phyloP scores from a whole-genome alignment of 768 basidiomycete species.

The Podaxis mareebaensis region DNA sequence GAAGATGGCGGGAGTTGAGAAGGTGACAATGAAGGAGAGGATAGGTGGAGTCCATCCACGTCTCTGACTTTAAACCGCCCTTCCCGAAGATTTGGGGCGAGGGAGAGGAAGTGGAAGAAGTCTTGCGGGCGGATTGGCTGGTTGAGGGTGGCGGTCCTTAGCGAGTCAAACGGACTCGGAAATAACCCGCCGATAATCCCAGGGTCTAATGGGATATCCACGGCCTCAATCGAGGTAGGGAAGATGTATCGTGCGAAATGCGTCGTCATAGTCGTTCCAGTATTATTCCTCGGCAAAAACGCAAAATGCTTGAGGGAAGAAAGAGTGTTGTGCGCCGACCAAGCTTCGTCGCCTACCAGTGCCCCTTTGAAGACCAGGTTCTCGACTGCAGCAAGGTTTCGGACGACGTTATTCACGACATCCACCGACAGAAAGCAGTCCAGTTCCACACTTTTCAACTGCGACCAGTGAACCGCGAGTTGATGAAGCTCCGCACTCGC shows the following conservation, averaged over 20 bases:
- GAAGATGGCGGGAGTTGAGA: not conserved
- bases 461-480: not conserved
- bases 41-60: not conserved
- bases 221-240: not conserved
- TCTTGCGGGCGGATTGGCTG: not conserved
- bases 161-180: not conserved
- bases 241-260: slow-evolving; percentile 4
- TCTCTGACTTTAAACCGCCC: slow-evolving; percentile 1
- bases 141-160: not conserved
- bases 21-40: not conserved
- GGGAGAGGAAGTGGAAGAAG: slow-evolving; percentile 4
- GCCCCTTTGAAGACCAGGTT: not conserved
- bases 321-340: slow-evolving; percentile 1
- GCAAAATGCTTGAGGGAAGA: not conserved
- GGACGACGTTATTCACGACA: not conserved
- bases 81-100: not conserved
- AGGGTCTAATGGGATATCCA: not conserved
- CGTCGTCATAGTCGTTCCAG: not conserved
- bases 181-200: not conserved
- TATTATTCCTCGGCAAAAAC: not conserved
- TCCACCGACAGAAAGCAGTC: not conserved
- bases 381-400: not conserved
- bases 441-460: not conserved
- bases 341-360: not conserved
- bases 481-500: not conserved